These are phyloP conservation scores for Scutellaria minor DNA, from an alignment of 257 asterid species.

Conservation along the genomic window DNA sequence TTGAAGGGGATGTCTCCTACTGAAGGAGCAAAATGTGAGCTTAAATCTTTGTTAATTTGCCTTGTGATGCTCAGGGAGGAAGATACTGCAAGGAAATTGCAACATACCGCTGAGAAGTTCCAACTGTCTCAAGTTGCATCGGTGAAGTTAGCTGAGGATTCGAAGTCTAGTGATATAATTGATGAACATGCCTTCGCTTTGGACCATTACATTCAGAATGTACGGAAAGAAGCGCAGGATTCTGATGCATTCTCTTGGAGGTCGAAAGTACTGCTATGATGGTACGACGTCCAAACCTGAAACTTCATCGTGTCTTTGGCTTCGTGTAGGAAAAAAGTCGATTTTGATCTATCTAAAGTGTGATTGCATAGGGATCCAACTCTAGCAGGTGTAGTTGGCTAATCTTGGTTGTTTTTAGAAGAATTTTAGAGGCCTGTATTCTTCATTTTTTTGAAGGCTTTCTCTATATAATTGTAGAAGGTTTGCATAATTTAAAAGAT, in stretches of 20 bases:
- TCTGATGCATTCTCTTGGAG: slow-evolving; percentile 81
- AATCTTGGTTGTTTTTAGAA: too few species aligned
- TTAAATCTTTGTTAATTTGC: slow-evolving; percentile 61
- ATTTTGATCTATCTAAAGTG: too few species aligned
- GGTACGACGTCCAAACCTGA: background rate
- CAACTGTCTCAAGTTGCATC: slow-evolving; percentile 88
- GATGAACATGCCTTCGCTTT: slow-evolving; percentile 59
- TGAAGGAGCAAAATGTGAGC: slow-evolving; percentile 79
- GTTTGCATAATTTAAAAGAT: too few species aligned
- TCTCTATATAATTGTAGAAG: too few species aligned
- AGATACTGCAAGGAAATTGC: slow-evolving; percentile 79
- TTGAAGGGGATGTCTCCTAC: slow-evolving; percentile 79
- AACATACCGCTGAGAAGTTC: slow-evolving; percentile 59
- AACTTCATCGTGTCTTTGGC: background rate
- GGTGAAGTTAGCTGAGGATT: slow-evolving; percentile 71
- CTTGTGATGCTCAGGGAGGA: slow-evolving; percentile 82
- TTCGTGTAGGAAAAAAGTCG: too few species aligned
- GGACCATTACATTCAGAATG: slow-evolving; percentile 59
- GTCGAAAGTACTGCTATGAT: slow-evolving; percentile 60
- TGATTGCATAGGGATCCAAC: too few species aligned
- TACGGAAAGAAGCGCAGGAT: slow-evolving; percentile 51
- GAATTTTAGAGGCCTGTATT: too few species aligned
- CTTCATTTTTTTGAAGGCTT: too few species aligned
- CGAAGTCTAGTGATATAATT: slow-evolving; percentile 44
- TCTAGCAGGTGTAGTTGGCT: too few species aligned